Evolutionary conservation across 192 early-diverging fungal genomes (phyloP).

Genomic region (Oehlia diaphana): DNA sequence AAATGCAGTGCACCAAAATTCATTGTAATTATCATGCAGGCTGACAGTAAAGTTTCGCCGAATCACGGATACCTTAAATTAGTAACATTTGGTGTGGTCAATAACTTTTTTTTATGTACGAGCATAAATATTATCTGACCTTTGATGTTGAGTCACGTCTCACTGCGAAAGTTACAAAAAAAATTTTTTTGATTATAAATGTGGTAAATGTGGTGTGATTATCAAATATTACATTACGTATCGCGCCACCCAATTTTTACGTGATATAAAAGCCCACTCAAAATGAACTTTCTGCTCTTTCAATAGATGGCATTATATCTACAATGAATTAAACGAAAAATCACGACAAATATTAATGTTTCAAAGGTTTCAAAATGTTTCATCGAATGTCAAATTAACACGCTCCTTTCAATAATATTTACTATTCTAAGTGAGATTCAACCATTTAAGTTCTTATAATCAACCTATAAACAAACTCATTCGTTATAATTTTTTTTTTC

Average conservation of each 20-base stretch:
- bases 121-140: background rate
- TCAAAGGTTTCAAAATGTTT: background rate
- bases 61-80: background rate
- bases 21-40: background rate
- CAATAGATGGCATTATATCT: background rate
- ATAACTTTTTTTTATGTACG: slow-evolving; percentile 19
- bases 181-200: slow-evolving; percentile 8
- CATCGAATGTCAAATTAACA: background rate
- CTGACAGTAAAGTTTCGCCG: background rate
- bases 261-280: background rate
- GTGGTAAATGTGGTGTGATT: slow-evolving; percentile 16
- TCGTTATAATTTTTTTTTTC: background rate
- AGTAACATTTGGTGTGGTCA: slow-evolving; percentile 13
- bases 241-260: background rate
- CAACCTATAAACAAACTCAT: no score
- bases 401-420: background rate
- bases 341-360: background rate
- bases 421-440: background rate
- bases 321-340: background rate
- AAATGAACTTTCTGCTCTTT: background rate
- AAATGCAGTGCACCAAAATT: background rate
- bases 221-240: background rate
- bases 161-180: background rate
- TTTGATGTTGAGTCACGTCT: slow-evolving; percentile 19
- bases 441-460: background rate